These are phyloP conservation scores for Rhizoclosmatium globosum DNA, from an alignment of 192 early-diverging fungal species.

Conservation along the genomic window DNA sequence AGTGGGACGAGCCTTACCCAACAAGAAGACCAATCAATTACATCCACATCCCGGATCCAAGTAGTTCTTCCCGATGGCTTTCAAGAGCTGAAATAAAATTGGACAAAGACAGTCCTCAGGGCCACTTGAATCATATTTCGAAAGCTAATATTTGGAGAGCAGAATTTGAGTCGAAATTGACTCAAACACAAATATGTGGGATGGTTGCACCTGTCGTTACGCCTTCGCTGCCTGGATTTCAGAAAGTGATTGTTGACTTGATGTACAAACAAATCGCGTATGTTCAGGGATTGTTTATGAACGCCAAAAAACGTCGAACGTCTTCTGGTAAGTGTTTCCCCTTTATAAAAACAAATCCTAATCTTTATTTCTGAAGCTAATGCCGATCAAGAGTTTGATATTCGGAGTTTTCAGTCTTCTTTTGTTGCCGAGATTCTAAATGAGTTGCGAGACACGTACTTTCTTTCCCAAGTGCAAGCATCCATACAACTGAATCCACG, in stretches of 20 bases:
- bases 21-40: conserved; percentile 8
- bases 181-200: conserved; percentile 16
- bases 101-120: background rate
- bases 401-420: background rate
- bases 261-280: conserved; percentile 9
- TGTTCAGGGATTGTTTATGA: background rate
- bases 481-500: conserved; percentile 17
- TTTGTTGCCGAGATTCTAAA: conserved; percentile 16
- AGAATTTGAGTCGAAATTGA: conserved; percentile 17
- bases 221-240: conserved; percentile 10
- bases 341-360: background rate
- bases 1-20: conserved; percentile 24
- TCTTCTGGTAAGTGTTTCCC: background rate
- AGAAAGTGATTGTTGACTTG: background rate
- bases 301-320: too few species aligned
- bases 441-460: conserved; percentile 8
- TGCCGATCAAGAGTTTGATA: background rate
- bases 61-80: conserved; percentile 9
- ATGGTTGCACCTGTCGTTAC: conserved; percentile 13
- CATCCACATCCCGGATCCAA: conserved; percentile 9
- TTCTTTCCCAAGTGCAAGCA: conserved; percentile 20
- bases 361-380: background rate
- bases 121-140: conserved; percentile 10
- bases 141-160: background rate
- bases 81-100: background rate